Evolutionary conservation across 495 filamentous ascomycete species (phyloP).

Genomic region (Aeminium ludgeri): DNA sequence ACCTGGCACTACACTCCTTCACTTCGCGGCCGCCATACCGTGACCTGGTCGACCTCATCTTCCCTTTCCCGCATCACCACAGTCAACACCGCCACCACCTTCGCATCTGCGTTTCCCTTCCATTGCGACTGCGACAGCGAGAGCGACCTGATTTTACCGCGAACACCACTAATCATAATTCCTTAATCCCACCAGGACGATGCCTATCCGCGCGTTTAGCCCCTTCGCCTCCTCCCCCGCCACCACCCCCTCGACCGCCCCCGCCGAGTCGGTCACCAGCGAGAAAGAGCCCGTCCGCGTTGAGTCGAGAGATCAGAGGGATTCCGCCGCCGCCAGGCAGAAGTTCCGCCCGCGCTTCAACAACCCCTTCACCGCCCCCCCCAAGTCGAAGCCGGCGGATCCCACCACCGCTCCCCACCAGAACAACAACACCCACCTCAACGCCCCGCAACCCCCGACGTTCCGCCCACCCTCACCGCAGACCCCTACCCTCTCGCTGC

Average conservation of each 20-base stretch:
- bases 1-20: too few species aligned
- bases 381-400: constrained; percentile 33
- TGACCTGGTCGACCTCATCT: too few species aligned
- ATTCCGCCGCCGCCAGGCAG: constrained; percentile 36
- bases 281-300: constrained; percentile 18
- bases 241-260: constrained; percentile 12
- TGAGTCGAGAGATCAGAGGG: constrained; percentile 15
- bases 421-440: constrained; percentile 19
- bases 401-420: constrained; percentile 37
- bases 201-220: constrained; percentile 26
- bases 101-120: too few species aligned
- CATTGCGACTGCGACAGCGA: too few species aligned
- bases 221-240: constrained; percentile 20
- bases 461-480: constrained; percentile 41
- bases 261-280: constrained; percentile 6
- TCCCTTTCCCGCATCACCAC: too few species aligned
- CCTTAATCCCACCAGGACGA: constrained; percentile 13
- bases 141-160: too few species aligned
- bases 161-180: constrained; percentile 16
- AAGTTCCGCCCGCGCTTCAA: constrained; percentile 45
- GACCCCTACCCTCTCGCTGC: constrained; percentile 61
- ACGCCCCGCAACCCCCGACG: constrained; percentile 39
- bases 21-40: too few species aligned
- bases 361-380: constrained; percentile 42
- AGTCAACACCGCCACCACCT: too few species aligned